phyloP scores from a whole-genome alignment of 1,284 basidiomycete species.

The Pyrrhoderma noxium region DNA sequence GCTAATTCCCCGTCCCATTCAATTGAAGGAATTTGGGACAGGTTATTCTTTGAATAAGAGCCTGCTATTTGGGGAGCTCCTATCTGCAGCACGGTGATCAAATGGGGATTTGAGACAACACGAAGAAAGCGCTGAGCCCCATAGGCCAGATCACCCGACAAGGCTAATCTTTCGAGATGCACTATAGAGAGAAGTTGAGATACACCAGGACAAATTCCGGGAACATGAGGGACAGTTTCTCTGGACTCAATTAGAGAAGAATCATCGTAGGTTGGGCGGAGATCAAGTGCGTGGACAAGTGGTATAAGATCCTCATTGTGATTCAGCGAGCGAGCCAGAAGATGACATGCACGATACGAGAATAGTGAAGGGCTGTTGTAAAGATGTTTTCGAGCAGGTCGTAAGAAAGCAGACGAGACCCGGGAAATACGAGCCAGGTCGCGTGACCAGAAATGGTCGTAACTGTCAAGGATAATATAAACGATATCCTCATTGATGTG shows the following conservation, averaged over 20 bases:
- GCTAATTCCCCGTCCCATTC: slow-evolving; percentile 10
- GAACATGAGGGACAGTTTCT: not conserved
- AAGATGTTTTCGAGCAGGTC: slow-evolving; percentile 36
- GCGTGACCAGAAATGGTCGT: slow-evolving; percentile 45
- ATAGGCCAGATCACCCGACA: slow-evolving; percentile 42
- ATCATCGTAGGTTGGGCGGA: slow-evolving; percentile 30
- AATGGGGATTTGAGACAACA: slow-evolving; percentile 32
- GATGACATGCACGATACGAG: slow-evolving; percentile 35
- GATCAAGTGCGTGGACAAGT: slow-evolving; percentile 37
- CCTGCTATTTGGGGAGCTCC: slow-evolving; percentile 28
- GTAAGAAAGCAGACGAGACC: slow-evolving; percentile 42
- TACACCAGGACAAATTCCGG: slow-evolving; percentile 25
- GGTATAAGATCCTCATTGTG: slow-evolving; percentile 30
- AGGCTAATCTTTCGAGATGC: slow-evolving; percentile 32
- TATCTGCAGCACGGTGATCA: slow-evolving; percentile 38
- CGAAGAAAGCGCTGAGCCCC: slow-evolving; percentile 41
- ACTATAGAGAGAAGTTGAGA: slow-evolving; percentile 38
- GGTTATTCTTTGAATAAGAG: not conserved
- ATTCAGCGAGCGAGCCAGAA: slow-evolving; percentile 36
- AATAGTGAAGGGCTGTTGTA: slow-evolving; percentile 37
- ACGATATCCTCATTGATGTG: slow-evolving; percentile 45
- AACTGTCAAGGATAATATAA: slow-evolving; percentile 41
- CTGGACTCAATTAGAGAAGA: not conserved
- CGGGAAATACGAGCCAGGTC: slow-evolving; percentile 41
- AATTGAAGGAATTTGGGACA: not conserved